Evolutionary conservation across 2,329 filamentous ascomycete genomes (phyloP).

Genomic region (Cytospora piceicola): DNA sequence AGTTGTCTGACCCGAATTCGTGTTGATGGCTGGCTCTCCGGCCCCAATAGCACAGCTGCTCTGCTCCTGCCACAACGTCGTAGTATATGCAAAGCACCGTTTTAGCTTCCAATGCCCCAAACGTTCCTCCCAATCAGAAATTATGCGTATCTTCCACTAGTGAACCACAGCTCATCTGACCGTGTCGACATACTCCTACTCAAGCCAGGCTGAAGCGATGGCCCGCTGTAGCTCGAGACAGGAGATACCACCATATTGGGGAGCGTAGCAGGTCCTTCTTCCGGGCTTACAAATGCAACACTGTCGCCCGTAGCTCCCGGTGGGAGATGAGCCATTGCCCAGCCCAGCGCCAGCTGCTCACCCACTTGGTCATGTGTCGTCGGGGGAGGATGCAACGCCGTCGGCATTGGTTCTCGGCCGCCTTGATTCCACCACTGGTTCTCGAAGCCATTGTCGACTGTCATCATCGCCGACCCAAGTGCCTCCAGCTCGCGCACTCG

Average conservation of each 20-base stretch:
- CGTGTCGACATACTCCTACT: slow-evolving; percentile 45
- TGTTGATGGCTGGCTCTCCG: neutral
- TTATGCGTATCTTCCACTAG: slow-evolving; percentile 32
- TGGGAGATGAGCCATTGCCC: slow-evolving; percentile 35
- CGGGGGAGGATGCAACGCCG: slow-evolving; percentile 33
- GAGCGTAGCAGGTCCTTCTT: slow-evolving; percentile 27
- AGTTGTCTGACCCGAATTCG: neutral
- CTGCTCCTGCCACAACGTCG: neutral
- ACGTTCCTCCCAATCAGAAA: neutral
- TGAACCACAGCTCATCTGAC: slow-evolving; percentile 48
- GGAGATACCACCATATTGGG: slow-evolving; percentile 45
- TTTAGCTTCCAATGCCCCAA: neutral
- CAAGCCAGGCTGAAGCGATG: slow-evolving; percentile 35
- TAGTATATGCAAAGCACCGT: neutral
- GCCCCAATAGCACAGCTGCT: neutral
- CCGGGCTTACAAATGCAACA: slow-evolving; percentile 37
- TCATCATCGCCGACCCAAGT: slow-evolving; percentile 58
- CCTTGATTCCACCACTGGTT: slow-evolving; percentile 62
- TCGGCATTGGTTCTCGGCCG: slow-evolving; percentile 37
- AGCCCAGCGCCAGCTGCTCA: slow-evolving; percentile 36
- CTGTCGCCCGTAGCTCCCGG: slow-evolving; percentile 28
- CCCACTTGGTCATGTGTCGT: slow-evolving; percentile 34
- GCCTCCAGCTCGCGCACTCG: slow-evolving; percentile 49
- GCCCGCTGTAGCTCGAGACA: slow-evolving; percentile 40
- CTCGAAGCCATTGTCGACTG: slow-evolving; percentile 62